Conservation (phyloP, 768 basidiomycete genomes). For the Nidularia sp. region DNA sequence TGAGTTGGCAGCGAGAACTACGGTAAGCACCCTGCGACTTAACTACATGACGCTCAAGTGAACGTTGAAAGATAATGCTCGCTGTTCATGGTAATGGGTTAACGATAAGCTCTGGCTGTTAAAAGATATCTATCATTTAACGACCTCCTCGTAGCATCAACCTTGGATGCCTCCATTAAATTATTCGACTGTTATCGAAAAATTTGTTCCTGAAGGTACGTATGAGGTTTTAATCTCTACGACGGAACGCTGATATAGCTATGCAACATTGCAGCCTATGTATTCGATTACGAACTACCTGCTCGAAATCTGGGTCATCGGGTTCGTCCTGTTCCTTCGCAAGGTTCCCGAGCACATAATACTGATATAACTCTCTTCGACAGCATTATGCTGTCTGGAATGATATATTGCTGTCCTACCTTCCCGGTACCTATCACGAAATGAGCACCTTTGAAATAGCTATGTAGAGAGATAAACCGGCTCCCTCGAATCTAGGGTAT, state of each 20-base stretch:
- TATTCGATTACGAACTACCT: conserved; percentile 37
- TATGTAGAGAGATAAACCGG: too few relatives aligned
- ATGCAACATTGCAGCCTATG: conserved; percentile 19
- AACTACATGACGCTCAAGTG: neutral
- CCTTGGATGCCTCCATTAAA: conserved; percentile 67
- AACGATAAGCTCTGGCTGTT: conserved; percentile 23
- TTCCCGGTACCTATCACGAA: neutral
- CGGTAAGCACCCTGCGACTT: conserved; percentile 10
- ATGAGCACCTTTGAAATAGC: too few relatives aligned
- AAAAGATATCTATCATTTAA: neutral
- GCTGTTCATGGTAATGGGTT: conserved; percentile 59
- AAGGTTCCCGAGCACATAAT: neutral
- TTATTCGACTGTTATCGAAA: conserved; percentile 64
- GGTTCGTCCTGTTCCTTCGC: conserved; percentile 14
- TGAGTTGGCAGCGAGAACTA: conserved; percentile 13
- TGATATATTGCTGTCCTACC: neutral
- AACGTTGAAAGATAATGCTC: conserved; percentile 13
- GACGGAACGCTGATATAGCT: neutral
- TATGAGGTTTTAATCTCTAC: neutral
- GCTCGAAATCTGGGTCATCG: conserved; percentile 37
- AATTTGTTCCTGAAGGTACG: conserved; percentile 56
- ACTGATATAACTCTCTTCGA: neutral
- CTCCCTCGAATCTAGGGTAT: too few relatives aligned
- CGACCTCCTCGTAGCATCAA: conserved; percentile 27
- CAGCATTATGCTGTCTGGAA: conserved; percentile 1